phyloP scores from a whole-genome alignment of 208 protist genomes.

The Blechomonas ayalai region DNA sequence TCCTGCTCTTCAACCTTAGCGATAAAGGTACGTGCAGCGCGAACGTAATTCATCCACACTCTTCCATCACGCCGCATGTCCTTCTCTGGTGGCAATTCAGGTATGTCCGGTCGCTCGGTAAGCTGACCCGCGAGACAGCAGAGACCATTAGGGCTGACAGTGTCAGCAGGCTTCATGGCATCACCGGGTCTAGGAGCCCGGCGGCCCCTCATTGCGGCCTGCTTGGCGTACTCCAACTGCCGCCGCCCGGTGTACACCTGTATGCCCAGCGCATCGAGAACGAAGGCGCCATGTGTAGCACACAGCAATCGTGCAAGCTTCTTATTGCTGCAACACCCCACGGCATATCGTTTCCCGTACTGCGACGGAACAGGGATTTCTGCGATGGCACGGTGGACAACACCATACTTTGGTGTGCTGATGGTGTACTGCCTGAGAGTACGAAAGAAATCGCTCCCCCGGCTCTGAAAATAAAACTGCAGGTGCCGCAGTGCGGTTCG shows the following conservation, averaged over 20 bases:
- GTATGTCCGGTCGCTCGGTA: slow-evolving; percentile 8
- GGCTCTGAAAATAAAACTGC: slow-evolving; percentile 22
- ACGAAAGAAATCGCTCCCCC: slow-evolving; percentile 48
- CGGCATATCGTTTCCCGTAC: slow-evolving; percentile 50
- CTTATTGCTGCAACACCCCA: slow-evolving; percentile 59
- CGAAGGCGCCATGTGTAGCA: slow-evolving; percentile 43
- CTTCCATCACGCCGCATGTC: slow-evolving; percentile 10
- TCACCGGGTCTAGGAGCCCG: slow-evolving; percentile 17
- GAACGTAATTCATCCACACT: slow-evolving; percentile 22
- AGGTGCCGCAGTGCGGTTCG: slow-evolving; percentile 20
- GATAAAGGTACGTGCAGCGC: slow-evolving; percentile 20
- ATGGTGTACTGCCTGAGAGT: slow-evolving; percentile 64
- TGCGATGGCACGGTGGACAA: slow-evolving; percentile 64
- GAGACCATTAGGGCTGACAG: slow-evolving; percentile 51
- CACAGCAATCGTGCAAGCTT: slow-evolving; percentile 41
- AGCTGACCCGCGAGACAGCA: slow-evolving; percentile 13
- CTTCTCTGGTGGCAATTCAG: slow-evolving; percentile 4
- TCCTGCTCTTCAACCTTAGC: slow-evolving; percentile 12
- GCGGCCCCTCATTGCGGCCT: slow-evolving; percentile 16
- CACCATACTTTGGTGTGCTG: slow-evolving; percentile 19
- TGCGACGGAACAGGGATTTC: slow-evolving; percentile 47
- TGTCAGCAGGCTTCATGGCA: slow-evolving; percentile 11
- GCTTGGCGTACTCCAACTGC: slow-evolving; percentile 34
- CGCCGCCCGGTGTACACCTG: slow-evolving; percentile 32
- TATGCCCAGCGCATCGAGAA: slow-evolving; percentile 52